Percentiles rank a stretch among this genome's conserved stretches.
phyloP scores from a whole-genome alignment of 345 rosid species.

The Bruguiera parviflora region DNA sequence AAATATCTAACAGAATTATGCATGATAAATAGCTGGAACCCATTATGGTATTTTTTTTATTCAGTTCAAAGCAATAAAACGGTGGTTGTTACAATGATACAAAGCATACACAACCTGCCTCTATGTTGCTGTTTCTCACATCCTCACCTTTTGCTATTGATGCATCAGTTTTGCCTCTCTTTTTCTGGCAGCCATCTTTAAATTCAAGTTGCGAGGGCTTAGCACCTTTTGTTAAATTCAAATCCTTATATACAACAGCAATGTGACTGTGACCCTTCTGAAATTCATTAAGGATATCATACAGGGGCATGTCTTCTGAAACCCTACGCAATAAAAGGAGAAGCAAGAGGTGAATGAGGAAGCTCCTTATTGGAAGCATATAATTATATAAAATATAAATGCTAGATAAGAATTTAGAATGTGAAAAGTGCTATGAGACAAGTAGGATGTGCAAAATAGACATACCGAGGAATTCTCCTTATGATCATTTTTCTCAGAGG shows the following conservation, averaged over 20 bases:
- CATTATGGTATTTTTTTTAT: too few species aligned
- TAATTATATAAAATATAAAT: too few species aligned
- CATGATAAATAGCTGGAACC: too few species aligned
- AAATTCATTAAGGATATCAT: constrained; percentile 89
- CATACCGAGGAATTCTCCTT: constrained; percentile 85
- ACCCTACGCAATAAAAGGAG: constrained; percentile 46
- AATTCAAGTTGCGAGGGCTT: constrained; percentile 24
- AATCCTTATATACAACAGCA: constrained; percentile 81
- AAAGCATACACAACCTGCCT: constrained; percentile 7
- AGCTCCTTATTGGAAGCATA: neutral
- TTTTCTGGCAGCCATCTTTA: constrained; percentile 59
- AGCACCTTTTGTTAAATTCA: constrained; percentile 37
- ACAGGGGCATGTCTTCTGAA: constrained; percentile 77
- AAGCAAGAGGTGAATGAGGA: constrained; percentile 9
- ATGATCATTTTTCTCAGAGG: constrained; percentile 78
- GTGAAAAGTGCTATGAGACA: neutral
- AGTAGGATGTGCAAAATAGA: neutral
- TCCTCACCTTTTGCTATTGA: constrained; percentile 46
- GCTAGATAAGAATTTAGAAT: neutral
- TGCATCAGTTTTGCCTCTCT: constrained; percentile 33
- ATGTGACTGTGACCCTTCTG: constrained; percentile 98
- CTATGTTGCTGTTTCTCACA: constrained; percentile 7
- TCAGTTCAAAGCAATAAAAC: too few species aligned
- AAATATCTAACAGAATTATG: too few species aligned
- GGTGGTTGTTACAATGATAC: too few species aligned